Evolutionary conservation across 2,329 filamentous ascomycete species (phyloP), one percentile per base, ranked within the genome.

Genomic region (Byssothecium circinans): DNA sequence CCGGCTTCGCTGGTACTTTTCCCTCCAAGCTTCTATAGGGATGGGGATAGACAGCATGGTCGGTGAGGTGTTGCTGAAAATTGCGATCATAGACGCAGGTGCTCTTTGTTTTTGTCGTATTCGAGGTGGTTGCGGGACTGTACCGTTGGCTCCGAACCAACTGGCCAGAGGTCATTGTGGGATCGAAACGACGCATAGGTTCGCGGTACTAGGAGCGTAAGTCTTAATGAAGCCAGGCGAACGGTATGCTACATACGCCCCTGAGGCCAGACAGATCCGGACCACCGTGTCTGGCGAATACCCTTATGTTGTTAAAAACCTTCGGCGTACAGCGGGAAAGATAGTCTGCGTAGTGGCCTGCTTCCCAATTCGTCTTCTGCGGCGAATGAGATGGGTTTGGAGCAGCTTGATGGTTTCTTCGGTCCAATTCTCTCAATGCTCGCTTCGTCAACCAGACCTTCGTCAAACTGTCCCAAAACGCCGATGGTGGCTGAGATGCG

Each of bases 31-130:
- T 61, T 35, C 48, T 49, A 30, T 63, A 63, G 17, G 43, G 58
- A 32, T 47, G 23, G 25, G 65, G 53, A 41, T 70, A 67, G 32
- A 75, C 52, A 14, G 46, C 46, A 51, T 65, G 35, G 45, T 76
- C 67, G 43, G 68, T 65, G 35, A 76, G 52, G 41, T 72, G 61
- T 44, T 70, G 64, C 43, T 72, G 60, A 56, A 75, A 75, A 47
- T 60, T 53, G 36, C 57, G 55, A 53, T 69, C 52, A 50, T 74
- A 72, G 1, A 58, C 48, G 36, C 56, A 54, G 22, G 56, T 61
- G 43, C 49, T 65, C 33, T 54, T 62, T 7, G 48, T 68, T 29
- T 43, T 65, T 36, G 43, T 54, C n/a, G 57, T 61, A 43, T 52
- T 45, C 15, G 23, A 32, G 29, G 45, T 40, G 34, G 47, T 41